Evolutionary conservation across 768 basidiomycete species (phyloP).

Genomic region (Agaricus subrufescens): DNA sequence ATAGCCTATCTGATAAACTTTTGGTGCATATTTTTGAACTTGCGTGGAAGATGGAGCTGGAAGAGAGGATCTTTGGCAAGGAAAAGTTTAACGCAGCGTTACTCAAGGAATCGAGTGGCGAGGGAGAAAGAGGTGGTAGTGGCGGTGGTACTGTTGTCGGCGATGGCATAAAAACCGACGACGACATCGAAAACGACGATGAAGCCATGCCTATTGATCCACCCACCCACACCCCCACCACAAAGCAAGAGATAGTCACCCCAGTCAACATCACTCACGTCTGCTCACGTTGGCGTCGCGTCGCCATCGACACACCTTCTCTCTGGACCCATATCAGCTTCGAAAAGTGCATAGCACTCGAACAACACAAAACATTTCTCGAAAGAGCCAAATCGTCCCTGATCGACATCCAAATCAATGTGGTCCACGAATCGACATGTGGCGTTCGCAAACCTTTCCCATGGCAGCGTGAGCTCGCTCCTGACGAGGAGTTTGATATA

Average conservation of each 20-base stretch:
- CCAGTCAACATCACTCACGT: slow-evolving; percentile 57
- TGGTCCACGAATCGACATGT: slow-evolving; percentile 21
- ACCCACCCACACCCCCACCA: no score
- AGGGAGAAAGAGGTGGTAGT: no score
- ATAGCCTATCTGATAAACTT: slow-evolving; percentile 51
- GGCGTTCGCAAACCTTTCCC: no score
- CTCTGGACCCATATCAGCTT: slow-evolving; percentile 54
- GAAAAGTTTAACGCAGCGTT: no score
- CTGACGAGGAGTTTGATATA: slow-evolving; percentile 7
- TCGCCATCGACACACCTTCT: slow-evolving; percentile 46
- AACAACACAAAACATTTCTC: slow-evolving; percentile 39
- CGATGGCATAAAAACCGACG: no score
- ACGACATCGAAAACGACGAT: no score
- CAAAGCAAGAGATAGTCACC: slow-evolving; percentile 27
- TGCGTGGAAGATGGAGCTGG: slow-evolving; percentile 34
- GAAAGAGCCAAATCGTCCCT: slow-evolving; percentile 51
- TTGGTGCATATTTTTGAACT: slow-evolving; percentile 50
- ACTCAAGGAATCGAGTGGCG: no score
- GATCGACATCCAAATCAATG: slow-evolving; percentile 49
- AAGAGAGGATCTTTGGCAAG: slow-evolving; percentile 24
- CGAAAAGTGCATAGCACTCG: slow-evolving; percentile 33
- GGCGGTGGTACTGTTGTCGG: no score
- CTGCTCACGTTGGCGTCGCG: slow-evolving; percentile 54
- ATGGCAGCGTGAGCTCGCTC: slow-evolving; percentile 13
- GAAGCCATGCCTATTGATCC: background rate